Evolutionary conservation across 2,329 filamentous ascomycete genomes (phyloP).

Genomic region (Lachnellula arida): DNA sequence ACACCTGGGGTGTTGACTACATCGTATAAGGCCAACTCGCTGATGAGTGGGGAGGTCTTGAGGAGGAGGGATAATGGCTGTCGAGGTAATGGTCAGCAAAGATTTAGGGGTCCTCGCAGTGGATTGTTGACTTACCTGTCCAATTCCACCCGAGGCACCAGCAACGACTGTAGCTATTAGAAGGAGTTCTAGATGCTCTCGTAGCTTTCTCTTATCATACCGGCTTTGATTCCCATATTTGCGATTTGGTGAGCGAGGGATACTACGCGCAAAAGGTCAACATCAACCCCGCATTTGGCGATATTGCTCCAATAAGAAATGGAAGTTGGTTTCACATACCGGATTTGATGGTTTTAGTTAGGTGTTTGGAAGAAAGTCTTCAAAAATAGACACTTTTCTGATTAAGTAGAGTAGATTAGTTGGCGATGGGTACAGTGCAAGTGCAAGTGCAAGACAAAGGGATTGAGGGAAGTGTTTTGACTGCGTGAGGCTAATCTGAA

Average conservation of each 20-base stretch:
- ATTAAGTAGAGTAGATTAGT: not conserved
- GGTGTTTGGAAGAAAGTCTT: slow-evolving; percentile 5
- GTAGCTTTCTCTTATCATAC: slow-evolving; percentile 36
- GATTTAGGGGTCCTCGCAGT: not conserved
- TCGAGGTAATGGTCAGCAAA: slow-evolving; percentile 16
- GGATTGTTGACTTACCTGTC: slow-evolving; percentile 63
- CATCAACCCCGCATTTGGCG: slow-evolving; percentile 24
- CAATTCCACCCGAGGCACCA: slow-evolving; percentile 97
- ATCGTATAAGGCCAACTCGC: slow-evolving; percentile 97
- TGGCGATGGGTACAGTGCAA: not conserved
- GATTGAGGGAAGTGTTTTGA: not conserved
- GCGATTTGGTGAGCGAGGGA: slow-evolving; percentile 16
- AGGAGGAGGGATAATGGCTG: slow-evolving; percentile 95
- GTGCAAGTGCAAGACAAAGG: not conserved
- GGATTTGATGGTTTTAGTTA: slow-evolving; percentile 8
- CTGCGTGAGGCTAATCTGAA: not conserved
- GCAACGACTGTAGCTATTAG: slow-evolving; percentile 61
- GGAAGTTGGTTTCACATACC: slow-evolving; percentile 11
- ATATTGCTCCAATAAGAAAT: not conserved
- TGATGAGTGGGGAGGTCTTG: slow-evolving; percentile 82
- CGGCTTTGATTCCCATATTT: slow-evolving; percentile 55
- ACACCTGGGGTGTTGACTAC: slow-evolving; percentile 98
- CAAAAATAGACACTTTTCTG: slow-evolving; percentile 1
- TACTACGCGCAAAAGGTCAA: slow-evolving; percentile 12
- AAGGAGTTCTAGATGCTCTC: not conserved